Evolutionary conservation across 2,329 filamentous ascomycete genomes (phyloP).

Genomic region (Epichloe aotearoae): DNA sequence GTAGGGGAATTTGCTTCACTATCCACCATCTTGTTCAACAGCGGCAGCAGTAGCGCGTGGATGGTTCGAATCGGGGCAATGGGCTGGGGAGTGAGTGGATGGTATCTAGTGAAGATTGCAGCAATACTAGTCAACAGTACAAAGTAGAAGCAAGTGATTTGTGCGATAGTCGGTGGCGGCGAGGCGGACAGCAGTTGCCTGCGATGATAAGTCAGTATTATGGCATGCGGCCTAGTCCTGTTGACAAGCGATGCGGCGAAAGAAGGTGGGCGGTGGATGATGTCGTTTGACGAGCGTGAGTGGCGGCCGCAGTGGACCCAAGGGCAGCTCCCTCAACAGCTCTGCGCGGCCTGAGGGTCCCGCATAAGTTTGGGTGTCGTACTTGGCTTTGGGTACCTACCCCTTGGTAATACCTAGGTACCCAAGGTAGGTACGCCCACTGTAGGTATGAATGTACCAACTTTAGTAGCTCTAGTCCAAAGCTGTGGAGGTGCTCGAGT

Average conservation of each 20-base stretch:
- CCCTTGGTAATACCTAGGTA: neutral
- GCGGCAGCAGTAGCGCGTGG: conserved; percentile 17
- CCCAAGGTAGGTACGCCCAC: too few species aligned
- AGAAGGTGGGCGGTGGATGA: conserved; percentile 12
- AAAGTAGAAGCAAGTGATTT: neutral
- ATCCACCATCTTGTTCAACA: conserved; percentile 72
- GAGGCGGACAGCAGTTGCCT: conserved; percentile 2
- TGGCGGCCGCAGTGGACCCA: conserved; percentile 9
- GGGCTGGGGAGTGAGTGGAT: neutral
- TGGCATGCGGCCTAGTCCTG: conserved; percentile 7
- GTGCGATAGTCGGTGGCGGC: conserved; percentile 3
- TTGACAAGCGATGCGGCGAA: conserved; percentile 10
- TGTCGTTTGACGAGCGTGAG: conserved; percentile 13
- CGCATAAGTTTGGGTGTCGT: neutral
- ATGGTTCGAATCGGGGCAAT: conserved; percentile 7
- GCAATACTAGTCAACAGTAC: neutral
- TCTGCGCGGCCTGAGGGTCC: neutral
- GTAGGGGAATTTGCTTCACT: conserved; percentile 86
- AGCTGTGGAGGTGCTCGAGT: too few species aligned
- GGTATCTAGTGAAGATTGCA: neutral
- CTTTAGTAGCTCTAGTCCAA: too few species aligned
- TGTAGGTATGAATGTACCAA: too few species aligned
- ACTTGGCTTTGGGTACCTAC: conserved; percentile 1
- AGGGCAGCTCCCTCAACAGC: conserved; percentile 10
- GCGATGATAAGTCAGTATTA: conserved; percentile 5